These are phyloP conservation scores for Auriculariales sp. DNA, from an alignment of 768 basidiomycete genomes.

Conservation along the genomic window DNA sequence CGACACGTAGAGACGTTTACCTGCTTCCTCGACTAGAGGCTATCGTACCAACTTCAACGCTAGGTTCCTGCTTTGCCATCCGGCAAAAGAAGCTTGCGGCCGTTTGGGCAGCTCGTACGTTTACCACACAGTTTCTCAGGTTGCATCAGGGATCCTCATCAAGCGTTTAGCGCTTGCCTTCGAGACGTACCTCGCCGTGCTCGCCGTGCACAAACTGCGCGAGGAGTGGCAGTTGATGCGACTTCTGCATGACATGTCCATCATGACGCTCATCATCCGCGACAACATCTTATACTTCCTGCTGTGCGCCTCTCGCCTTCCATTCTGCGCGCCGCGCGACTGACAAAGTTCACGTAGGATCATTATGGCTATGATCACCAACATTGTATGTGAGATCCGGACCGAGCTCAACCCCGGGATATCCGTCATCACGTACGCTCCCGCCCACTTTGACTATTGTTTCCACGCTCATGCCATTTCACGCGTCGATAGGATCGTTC, in stretches of 20 bases:
- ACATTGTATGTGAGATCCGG: not conserved
- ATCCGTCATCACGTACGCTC: not conserved
- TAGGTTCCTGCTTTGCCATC: not conserved
- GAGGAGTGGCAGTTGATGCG: not conserved
- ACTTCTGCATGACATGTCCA: not conserved
- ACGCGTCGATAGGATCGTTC: not conserved
- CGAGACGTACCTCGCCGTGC: not conserved
- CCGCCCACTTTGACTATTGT: not conserved
- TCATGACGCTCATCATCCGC: not conserved
- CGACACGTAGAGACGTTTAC: not conserved
- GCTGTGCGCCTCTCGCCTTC: not conserved
- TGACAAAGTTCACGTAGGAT: not conserved
- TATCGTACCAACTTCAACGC: not conserved
- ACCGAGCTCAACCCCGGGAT: not conserved
- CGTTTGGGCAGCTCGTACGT: not conserved
- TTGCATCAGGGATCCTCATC: not conserved
- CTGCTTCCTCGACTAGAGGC: not conserved
- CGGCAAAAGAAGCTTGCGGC: not conserved
- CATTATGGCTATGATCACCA: not conserved
- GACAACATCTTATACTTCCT: not conserved
- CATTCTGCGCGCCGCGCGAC: not conserved
- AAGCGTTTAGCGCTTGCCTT: not conserved
- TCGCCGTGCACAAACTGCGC: not conserved
- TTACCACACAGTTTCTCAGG: not conserved
- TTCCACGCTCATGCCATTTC: not conserved